Base-by-base conservation (phyloP, 345 rosid genomes). In the Angophora floribunda region DNA sequence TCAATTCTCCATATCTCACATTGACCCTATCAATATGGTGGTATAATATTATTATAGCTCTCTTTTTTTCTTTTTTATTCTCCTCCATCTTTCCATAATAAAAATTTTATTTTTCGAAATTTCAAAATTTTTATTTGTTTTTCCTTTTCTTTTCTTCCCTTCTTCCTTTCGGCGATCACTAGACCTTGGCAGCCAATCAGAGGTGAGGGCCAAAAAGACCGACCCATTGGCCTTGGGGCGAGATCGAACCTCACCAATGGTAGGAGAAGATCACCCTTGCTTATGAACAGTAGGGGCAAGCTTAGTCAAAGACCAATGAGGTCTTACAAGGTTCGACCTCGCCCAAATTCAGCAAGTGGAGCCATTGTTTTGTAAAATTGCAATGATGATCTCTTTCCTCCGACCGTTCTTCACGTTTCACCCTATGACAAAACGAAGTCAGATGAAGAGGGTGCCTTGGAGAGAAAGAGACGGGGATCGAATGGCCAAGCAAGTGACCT, bases 161-260 rank as follows among this genome's bases (percentile, higher is more conserved):
- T 55, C 0, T 55, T 55, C 61, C 61, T 55, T 12, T 55, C 8
- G 13, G 9, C 9, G 28, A 55, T 21, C 61, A 55, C 21, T 1
- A 0, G 0, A 28, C 0, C 13, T 55, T 0, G 0, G 24, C 1
- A 7, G 21, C 0, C 0, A 0, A 11, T 6, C 21, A 55, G 28
- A 55, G 13, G 28, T 5, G 3, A 55, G 61, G 13, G 0, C 61
- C 0, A 1, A 0, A 21, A 28, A 55, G 61, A 2, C 22, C 61
- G 0, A 55, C 61, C 0, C 61, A 55, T 55, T 1, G 0, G 22
- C 61, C 28, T 55, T 0, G 2, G n/a, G n/a, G n/a, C n/a, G 41
- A 36, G 41, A 36, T 36, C 41, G 4, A 36, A 36, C 41, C 41
- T 36, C 41, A 36, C 41, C 41, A 36, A 4, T 36, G 41, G 41